phyloP scores from a whole-genome alignment of 2,329 filamentous ascomycete species.

The Pseudogymnoascus sp. region DNA sequence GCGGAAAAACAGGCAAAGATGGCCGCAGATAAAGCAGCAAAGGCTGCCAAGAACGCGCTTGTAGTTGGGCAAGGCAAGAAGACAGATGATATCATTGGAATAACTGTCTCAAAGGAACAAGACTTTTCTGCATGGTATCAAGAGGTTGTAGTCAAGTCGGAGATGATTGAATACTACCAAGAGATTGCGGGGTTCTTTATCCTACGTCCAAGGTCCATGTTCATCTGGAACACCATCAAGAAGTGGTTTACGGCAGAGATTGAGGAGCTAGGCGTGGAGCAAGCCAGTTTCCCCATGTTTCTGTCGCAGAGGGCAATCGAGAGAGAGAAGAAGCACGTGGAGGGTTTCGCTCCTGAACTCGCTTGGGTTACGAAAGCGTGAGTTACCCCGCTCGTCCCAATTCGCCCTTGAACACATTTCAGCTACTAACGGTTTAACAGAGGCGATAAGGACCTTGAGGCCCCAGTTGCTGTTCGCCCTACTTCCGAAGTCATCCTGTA shows the following conservation, averaged over 20 bases:
- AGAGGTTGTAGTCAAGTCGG: conserved; percentile 91
- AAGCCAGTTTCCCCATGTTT: conserved; percentile 95
- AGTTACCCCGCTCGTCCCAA: conserved; percentile 28
- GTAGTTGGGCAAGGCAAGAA: conserved; percentile 52
- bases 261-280: conserved; percentile 85
- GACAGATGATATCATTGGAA: conserved; percentile 69
- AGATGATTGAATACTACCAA: conserved; percentile 91
- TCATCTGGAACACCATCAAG: conserved; percentile 58
- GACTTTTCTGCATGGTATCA: conserved; percentile 96
- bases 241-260: conserved; percentile 68
- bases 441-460: conserved; percentile 88
- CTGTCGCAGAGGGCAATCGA: conserved; percentile 71
- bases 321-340: conserved; percentile 84
- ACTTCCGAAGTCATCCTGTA: conserved; percentile 82
- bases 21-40: conserved; percentile 54
- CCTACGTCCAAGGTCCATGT: conserved; percentile 63
- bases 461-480: conserved; percentile 59
- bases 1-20: conserved; percentile 56
- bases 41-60: conserved; percentile 46
- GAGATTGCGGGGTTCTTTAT: conserved; percentile 98
- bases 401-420: conserved; percentile 11
- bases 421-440: conserved; percentile 38
- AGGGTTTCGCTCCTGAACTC: conserved; percentile 93
- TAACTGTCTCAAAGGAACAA: conserved; percentile 74
- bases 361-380: conserved; percentile 82